phyloP scores from a whole-genome alignment of 2,329 filamentous ascomycete species.

The Fusarium transvaalense region DNA sequence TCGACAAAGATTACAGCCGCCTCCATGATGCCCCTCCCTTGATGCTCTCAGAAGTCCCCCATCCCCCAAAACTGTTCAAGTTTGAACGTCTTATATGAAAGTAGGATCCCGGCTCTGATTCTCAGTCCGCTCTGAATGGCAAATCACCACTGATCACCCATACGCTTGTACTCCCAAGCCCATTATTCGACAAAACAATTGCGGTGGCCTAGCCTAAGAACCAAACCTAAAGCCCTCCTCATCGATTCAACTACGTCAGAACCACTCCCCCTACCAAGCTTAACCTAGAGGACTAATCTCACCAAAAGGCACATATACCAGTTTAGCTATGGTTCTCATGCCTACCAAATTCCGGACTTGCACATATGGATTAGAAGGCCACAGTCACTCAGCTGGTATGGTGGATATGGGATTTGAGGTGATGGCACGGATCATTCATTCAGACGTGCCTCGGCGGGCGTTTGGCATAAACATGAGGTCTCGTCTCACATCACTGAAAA shows the following conservation, averaged over 20 bases:
- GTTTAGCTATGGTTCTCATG: background rate
- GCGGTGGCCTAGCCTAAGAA: background rate
- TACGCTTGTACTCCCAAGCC: background rate
- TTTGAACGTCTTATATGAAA: too few species aligned
- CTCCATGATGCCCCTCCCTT: background rate
- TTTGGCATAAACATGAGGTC: conserved; percentile 30
- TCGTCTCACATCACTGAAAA: conserved; percentile 45
- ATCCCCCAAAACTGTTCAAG: background rate
- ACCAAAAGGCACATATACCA: background rate
- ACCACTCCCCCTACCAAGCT: background rate
- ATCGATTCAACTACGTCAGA: background rate
- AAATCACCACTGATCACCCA: too few species aligned
- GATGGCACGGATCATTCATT: conserved; percentile 25
- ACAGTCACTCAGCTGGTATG: conserved; percentile 14
- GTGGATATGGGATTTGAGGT: background rate
- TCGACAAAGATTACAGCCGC: background rate
- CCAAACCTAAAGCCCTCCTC: background rate
- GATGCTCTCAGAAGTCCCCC: background rate
- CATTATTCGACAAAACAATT: background rate
- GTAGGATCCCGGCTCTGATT: too few species aligned
- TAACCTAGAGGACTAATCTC: background rate
- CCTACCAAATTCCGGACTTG: background rate
- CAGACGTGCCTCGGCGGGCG: conserved; percentile 23
- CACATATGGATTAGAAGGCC: background rate
- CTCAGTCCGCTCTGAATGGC: background rate